These are phyloP conservation scores for Wickerhamomyces bisporus DNA, from an alignment of 805 yeast genomes.

Conservation along the genomic window DNA sequence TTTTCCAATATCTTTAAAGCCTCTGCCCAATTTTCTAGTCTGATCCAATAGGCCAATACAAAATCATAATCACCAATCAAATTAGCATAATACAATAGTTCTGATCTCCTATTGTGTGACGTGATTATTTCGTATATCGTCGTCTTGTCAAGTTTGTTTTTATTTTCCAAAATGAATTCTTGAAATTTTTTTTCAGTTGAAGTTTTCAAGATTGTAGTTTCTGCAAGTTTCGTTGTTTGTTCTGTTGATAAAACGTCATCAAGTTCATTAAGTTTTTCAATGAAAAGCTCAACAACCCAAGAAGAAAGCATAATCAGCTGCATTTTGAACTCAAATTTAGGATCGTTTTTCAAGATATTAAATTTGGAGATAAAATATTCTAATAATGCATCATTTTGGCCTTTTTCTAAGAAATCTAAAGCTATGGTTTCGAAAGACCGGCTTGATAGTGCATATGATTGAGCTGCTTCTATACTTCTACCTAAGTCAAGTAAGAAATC, in stretches of 20 bases:
- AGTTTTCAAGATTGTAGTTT: slow-evolving; percentile 22
- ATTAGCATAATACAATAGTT: slow-evolving; percentile 63
- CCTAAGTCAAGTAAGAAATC: slow-evolving; percentile 34
- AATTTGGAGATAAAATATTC: slow-evolving; percentile 43
- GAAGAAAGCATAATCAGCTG: slow-evolving; percentile 28
- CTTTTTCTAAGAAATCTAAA: slow-evolving; percentile 42
- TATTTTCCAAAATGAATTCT: slow-evolving; percentile 45
- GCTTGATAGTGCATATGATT: slow-evolving; percentile 54
- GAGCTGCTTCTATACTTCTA: slow-evolving; percentile 40
- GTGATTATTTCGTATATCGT: slow-evolving; percentile 70
- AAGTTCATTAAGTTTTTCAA: slow-evolving; percentile 28
- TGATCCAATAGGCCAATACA: slow-evolving; percentile 65
- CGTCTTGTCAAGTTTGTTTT: slow-evolving; percentile 49
- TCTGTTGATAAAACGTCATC: slow-evolving; percentile 29
- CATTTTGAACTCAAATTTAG: slow-evolving; percentile 23
- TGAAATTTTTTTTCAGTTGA: slow-evolving; percentile 31
- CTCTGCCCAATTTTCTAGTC: slow-evolving; percentile 65
- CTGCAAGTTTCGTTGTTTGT: slow-evolving; percentile 18
- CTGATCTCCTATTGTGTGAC: slow-evolving; percentile 59
- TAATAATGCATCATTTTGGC: slow-evolving; percentile 39
- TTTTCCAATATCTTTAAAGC: slow-evolving; percentile 55
- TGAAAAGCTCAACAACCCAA: slow-evolving; percentile 32
- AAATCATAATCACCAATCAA: slow-evolving; percentile 62
- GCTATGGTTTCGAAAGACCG: slow-evolving; percentile 69
- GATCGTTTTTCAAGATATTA: slow-evolving; percentile 20